Evolutionary conservation across 2,329 filamentous ascomycete genomes (phyloP), one percentile per base, ranked within the genome.

Genomic region (Basipetospora chlamydospora): DNA sequence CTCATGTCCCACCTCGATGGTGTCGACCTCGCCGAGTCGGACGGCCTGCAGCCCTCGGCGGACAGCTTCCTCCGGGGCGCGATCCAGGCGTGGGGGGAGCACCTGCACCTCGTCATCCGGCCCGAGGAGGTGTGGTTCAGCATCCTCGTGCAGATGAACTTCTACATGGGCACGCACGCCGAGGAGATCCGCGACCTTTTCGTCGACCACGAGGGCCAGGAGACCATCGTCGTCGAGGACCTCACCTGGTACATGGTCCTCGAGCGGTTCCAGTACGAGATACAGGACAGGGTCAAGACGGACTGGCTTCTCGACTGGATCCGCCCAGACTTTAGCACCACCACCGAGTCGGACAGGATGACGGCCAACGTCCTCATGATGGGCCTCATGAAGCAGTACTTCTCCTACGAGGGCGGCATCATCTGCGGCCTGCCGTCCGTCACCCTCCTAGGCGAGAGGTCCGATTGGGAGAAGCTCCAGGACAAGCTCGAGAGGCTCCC

Each of bases 41-140:
- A 18, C 16, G 36, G 36, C 15, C 29, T 38, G 5, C 36, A 38
- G 18, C 36, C 36, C 9, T 38, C 36, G 16, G 29, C 29, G 5
- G 36, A 58, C 39, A 60, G 62, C 18, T 57, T 70, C 42, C 53
- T 68, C 15, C 53, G 60, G 13, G 57, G 60, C 12, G 58, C 58
- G 4, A 50, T 67, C 28, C 53, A 61, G 22, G 65, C 66, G 1
- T 70, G 68, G 57, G 63, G 57, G 20, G 48, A 60, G 33, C 65
- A 70, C 38, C 60, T 67, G 39, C 58, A 67, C 43, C 52, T 73
- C 2, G 53, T 58, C 1, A 49, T 72, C 11, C 59, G 67, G 1
- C 67, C 68, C 0, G 67, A 73, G 26, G 67, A 70, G 36, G 50
- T 73, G 21, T 73, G 68, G 68, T 63, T 71, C 42, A 59, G 67